These are phyloP conservation scores for Diversispora epigaea DNA, from an alignment of 192 early-diverging fungal genomes.

Conservation along the genomic window DNA sequence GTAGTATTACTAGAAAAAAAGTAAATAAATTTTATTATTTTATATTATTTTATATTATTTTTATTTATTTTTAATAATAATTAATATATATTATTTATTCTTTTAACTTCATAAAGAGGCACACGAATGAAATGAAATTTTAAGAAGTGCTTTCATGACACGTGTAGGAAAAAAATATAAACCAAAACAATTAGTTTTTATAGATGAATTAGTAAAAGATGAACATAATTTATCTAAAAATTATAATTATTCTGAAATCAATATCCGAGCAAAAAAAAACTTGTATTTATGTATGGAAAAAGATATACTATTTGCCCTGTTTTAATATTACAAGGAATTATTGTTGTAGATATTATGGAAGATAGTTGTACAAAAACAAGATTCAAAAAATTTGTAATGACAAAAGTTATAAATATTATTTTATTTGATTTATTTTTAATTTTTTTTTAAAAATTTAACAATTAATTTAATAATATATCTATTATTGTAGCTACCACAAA, in stretches of 20 bases:
- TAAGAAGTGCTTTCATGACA: not conserved
- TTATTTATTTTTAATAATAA: not conserved
- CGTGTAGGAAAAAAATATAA: not conserved
- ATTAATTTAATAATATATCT: no score
- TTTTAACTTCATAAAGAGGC: conserved; percentile 18
- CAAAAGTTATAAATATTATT: not conserved
- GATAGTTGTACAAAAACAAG: no score
- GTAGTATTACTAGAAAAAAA: conserved; percentile 19
- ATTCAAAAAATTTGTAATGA: not conserved
- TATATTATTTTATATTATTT: not conserved
- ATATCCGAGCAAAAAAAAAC: conserved; percentile 6
- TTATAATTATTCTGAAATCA: conserved; percentile 1
- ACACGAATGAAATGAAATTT: conserved; percentile 1
- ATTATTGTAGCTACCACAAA: no score
- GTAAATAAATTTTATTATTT: no score
- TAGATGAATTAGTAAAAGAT: conserved; percentile 12
- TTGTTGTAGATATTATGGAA: conserved; percentile 23
- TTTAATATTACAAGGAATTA: not conserved
- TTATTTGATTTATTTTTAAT: no score
- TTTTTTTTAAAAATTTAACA: no score
- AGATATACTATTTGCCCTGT: conserved; percentile 11
- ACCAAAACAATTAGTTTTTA: conserved; percentile 11
- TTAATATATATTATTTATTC: not conserved
- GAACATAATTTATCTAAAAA: not conserved
- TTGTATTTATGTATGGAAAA: conserved; percentile 6